Conservation (phyloP, 139 green algal genomes). For the Picochlorum sp. region DNA sequence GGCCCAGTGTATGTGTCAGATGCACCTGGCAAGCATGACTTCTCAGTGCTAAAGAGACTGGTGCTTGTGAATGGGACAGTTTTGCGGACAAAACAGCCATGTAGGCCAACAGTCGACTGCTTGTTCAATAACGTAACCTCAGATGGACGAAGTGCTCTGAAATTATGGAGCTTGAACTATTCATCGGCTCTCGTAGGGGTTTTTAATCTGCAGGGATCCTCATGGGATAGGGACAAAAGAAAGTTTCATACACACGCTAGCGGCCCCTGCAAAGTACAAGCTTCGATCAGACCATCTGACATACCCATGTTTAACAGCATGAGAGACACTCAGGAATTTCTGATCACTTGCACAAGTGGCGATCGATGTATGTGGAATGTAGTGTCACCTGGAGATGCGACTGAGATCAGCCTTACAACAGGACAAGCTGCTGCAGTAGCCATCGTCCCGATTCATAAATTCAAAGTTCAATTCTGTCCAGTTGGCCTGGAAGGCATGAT, state of each 20-base stretch:
- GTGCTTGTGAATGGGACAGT: constrained; percentile 61
- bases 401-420: too few species aligned
- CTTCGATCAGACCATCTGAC: constrained; percentile 35
- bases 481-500: constrained; percentile 66
- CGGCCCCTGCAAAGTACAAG: constrained; percentile 22
- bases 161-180: constrained; percentile 69
- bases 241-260: constrained; percentile 55
- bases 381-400: too few species aligned
- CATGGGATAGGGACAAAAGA: constrained; percentile 63
- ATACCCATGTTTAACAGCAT: constrained; percentile 36
- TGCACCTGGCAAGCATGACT: constrained; percentile 78
- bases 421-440: too few species aligned
- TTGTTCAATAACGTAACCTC: constrained; percentile 78
- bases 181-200: constrained; percentile 60
- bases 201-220: constrained; percentile 83
- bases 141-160: constrained; percentile 70
- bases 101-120: constrained; percentile 78
- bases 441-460: too few species aligned
- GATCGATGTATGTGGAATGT: too few species aligned
- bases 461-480: constrained; percentile 37
- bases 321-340: neutral
- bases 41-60: constrained; percentile 53
- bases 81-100: constrained; percentile 59
- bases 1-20: constrained; percentile 82
- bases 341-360: too few species aligned